A percentile compares a stretch with the other conserved stretches of the same genome.
Conservation (phyloP, 106 monocot genomes). For the Dendrobium chrysotoxum region DNA sequence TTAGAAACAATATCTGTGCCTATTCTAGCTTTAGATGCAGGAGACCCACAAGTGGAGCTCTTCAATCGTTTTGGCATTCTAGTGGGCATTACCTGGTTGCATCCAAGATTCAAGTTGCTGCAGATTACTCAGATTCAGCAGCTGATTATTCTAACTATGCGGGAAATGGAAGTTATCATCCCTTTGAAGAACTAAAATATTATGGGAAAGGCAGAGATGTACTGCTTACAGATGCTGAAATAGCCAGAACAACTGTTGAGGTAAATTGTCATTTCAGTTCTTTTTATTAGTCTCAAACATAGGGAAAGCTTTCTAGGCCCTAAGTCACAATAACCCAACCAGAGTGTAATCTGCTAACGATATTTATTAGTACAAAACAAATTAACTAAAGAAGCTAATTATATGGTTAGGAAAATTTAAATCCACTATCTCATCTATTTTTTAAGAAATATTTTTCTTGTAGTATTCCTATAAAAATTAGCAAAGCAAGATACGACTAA, state of each 20-base stretch:
- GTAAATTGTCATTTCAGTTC: slow-evolving; percentile 19
- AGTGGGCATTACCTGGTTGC: slow-evolving; percentile 19
- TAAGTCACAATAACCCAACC: background rate
- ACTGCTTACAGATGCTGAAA: slow-evolving; percentile 63
- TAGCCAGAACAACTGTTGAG: slow-evolving; percentile 75
- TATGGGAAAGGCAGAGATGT: slow-evolving; percentile 35
- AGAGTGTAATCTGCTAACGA: background rate
- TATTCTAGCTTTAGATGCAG: slow-evolving; percentile 46
- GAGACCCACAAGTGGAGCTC: slow-evolving; percentile 31
- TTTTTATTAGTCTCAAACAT: background rate
- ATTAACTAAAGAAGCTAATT: background rate
- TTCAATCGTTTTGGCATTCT: slow-evolving; percentile 28
- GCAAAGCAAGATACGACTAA: background rate
- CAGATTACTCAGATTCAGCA: slow-evolving; percentile 64
- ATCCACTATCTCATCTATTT: background rate
- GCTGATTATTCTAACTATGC: slow-evolving; percentile 51
- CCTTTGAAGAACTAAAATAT: slow-evolving; percentile 75
- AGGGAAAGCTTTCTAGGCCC: background rate
- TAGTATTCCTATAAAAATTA: background rate
- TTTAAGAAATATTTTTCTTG: background rate
- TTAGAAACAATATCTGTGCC: background rate
- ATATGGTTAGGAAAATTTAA: background rate
- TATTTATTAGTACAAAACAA: background rate
- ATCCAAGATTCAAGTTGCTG: slow-evolving; percentile 58
- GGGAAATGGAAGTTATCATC: slow-evolving; percentile 53